phyloP scores from a whole-genome alignment of 139 green algal species.

The Ulvella scutata region DNA sequence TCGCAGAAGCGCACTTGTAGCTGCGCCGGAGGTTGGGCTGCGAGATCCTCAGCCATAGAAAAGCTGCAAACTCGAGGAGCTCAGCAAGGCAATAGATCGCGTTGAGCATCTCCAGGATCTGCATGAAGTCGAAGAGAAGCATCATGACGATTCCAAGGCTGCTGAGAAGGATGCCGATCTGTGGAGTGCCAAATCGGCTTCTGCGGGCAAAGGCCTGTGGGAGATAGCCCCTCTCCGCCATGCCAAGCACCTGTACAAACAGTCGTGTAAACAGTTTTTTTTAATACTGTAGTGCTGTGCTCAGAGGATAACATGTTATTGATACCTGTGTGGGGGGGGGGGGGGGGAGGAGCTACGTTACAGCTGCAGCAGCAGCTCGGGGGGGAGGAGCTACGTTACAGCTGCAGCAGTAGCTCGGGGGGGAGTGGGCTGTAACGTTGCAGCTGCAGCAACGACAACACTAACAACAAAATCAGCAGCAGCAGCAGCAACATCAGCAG shows the following conservation, averaged over 20 bases:
- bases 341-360: too few relatives aligned
- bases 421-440: too few relatives aligned
- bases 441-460: too few relatives aligned
- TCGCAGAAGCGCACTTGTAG: conserved; percentile 27
- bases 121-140: conserved; percentile 42
- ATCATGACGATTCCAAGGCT: conserved; percentile 59
- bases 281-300: too few relatives aligned
- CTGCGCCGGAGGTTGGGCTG: conserved; percentile 40
- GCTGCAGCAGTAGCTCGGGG: too few relatives aligned
- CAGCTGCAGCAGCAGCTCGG: too few relatives aligned
- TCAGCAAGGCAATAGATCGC: conserved; percentile 87
- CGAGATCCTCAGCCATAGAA: conserved; percentile 66
- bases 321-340: too few relatives aligned
- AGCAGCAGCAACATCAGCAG: too few relatives aligned
- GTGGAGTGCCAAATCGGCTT: conserved; percentile 71
- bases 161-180: conserved; percentile 62
- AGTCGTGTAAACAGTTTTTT: too few relatives aligned
- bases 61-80: conserved; percentile 90
- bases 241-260: conserved; percentile 38
- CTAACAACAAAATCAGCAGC: too few relatives aligned
- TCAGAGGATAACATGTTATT: too few relatives aligned
- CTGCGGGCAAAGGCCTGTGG: conserved; percentile 39
- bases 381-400: too few relatives aligned
- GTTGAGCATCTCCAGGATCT: conserved; percentile 89
- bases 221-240: conserved; percentile 91